A percentile compares a stretch with the other conserved stretches of the same genome.
These are phyloP conservation scores for Blastocystis sp. DNA, from an alignment of 352 stramenopile genomes.

Conservation along the genomic window DNA sequence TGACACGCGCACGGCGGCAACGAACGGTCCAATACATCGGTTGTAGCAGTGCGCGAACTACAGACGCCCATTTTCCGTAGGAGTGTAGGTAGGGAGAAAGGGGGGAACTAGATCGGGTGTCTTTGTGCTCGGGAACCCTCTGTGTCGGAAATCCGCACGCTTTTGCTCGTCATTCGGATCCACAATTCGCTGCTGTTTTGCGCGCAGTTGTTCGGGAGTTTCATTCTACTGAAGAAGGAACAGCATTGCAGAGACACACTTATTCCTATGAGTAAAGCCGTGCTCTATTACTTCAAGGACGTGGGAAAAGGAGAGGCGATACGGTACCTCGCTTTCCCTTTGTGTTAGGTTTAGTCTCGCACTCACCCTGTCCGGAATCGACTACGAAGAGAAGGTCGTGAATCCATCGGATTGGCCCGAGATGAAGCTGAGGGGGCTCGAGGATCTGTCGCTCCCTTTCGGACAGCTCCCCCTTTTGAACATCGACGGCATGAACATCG, in stretches of 20 bases:
- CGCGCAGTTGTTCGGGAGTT: background rate
- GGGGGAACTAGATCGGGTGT: too few relatives aligned
- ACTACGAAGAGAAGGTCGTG: conserved; percentile 8
- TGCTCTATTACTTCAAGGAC: conserved; percentile 59
- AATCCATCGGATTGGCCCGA: conserved; percentile 12
- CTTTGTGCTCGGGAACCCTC: too few relatives aligned
- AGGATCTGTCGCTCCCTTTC: conserved; percentile 55
- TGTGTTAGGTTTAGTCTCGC: conserved; percentile 13
- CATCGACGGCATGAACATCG: conserved; percentile 67
- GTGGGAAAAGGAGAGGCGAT: conserved; percentile 58
- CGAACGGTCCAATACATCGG: conserved; percentile 6
- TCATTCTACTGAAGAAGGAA: background rate
- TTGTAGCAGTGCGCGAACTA: conserved; percentile 21
- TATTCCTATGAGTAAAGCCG: conserved; percentile 7
- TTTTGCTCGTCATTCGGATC: conserved; percentile 16
- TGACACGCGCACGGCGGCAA: background rate
- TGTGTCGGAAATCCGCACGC: background rate
- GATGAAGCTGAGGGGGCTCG: conserved; percentile 38
- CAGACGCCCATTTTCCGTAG: conserved; percentile 52
- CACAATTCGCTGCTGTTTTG: background rate
- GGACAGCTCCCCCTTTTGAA: conserved; percentile 71
- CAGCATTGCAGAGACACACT: background rate
- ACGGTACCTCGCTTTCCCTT: background rate
- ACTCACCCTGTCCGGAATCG: conserved; percentile 27
- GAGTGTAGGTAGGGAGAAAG: too few relatives aligned